Conservation (phyloP, 768 basidiomycete genomes). For the Lepiota brunneoincarnata region DNA sequence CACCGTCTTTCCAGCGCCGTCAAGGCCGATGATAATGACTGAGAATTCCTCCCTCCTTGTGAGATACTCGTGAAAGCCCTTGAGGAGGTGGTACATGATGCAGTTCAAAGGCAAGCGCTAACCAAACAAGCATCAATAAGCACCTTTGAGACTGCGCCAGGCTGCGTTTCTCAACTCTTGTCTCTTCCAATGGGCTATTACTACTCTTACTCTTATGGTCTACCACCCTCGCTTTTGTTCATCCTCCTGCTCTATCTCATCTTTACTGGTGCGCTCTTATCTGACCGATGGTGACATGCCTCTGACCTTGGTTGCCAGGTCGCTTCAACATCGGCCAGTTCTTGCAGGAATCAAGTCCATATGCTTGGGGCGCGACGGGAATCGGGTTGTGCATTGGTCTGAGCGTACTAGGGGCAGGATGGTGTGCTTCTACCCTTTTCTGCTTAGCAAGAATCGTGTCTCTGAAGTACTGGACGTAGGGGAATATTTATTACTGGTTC, state of each 20-base stretch:
- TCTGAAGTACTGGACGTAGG: constrained; percentile 46
- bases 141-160: too few species aligned
- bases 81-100: constrained; percentile 90
- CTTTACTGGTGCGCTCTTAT: constrained; percentile 68
- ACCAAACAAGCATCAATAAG: constrained; percentile 25
- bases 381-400: constrained; percentile 92
- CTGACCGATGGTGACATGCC: background rate
- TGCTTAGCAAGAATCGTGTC: background rate
- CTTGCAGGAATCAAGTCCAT: constrained; percentile 92
- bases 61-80: constrained; percentile 86
- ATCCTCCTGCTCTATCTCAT: constrained; percentile 82
- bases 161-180: background rate
- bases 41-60: constrained; percentile 93
- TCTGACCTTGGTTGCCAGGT: constrained; percentile 70
- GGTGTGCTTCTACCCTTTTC: constrained; percentile 49
- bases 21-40: constrained; percentile 91
- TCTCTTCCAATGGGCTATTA: constrained; percentile 41
- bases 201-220: constrained; percentile 64
- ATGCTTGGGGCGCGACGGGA: constrained; percentile 88
- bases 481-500: constrained; percentile 96
- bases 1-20: constrained; percentile 91
- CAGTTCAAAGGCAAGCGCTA: constrained; percentile 6
- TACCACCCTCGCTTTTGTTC: constrained; percentile 60
- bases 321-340: constrained; percentile 93
- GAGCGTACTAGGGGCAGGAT: constrained; percentile 92